A percentile compares a stretch with the other conserved stretches of the same genome.
These are phyloP conservation scores for Xylaria sp. DNA, from an alignment of 2,329 filamentous ascomycete species.

Conservation along the genomic window DNA sequence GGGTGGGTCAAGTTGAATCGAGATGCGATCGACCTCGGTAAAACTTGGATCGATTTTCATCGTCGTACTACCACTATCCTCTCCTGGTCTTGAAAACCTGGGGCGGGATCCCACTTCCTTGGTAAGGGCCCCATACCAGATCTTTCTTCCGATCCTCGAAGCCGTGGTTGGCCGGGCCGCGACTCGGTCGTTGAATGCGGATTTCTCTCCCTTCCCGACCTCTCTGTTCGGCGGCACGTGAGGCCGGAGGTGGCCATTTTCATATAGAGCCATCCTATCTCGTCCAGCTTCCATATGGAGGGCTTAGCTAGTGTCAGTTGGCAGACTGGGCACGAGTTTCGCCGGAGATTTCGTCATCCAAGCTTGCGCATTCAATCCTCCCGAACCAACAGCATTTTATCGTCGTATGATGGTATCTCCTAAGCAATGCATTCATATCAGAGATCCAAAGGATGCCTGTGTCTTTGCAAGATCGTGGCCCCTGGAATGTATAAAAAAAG, in stretches of 20 bases:
- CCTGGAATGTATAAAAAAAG: conserved; percentile 3
- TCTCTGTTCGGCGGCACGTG: not conserved
- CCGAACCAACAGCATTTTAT: not conserved
- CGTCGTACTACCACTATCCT: too few species aligned
- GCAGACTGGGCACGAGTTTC: not conserved
- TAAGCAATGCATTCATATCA: not conserved
- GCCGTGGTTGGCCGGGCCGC: not conserved
- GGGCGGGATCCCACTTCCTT: not conserved
- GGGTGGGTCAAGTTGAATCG: not conserved
- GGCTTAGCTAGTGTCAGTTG: not conserved
- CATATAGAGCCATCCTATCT: not conserved
- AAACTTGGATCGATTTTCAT: not conserved
- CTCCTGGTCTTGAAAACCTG: not conserved
- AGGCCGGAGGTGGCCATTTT: not conserved
- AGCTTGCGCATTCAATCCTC: not conserved
- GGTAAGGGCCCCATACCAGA: not conserved
- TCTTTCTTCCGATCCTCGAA: not conserved
- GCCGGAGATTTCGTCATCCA: not conserved
- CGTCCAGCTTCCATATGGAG: not conserved
- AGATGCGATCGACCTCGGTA: not conserved
- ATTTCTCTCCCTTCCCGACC: not conserved
- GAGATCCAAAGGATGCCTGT: conserved; percentile 1
- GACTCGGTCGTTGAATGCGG: not conserved
- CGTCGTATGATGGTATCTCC: not conserved
- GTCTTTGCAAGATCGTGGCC: not conserved